Evolutionary conservation across 208 protist genomes (phyloP).

Genomic region (Borovskyia barvae): DNA sequence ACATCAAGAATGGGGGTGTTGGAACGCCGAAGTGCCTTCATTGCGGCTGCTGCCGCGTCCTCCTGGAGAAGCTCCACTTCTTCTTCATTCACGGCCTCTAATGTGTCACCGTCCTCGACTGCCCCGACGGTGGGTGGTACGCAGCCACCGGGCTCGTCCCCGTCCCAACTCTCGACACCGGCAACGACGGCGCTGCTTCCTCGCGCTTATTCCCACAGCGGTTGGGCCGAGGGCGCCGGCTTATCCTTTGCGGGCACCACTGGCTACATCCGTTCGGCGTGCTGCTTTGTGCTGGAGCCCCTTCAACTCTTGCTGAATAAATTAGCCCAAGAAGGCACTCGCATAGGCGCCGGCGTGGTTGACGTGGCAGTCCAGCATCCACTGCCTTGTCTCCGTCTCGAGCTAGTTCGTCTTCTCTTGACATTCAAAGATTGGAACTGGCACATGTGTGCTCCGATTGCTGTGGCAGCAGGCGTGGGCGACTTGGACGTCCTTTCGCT

Average conservation of each 20-base stretch:
- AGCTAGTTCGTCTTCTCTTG: constrained; percentile 27
- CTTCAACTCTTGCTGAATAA: constrained; percentile 1
- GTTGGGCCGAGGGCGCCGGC: neutral
- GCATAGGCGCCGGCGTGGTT: constrained; percentile 26
- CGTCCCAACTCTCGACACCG: neutral
- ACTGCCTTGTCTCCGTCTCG: constrained; percentile 15
- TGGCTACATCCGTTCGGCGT: constrained; percentile 8
- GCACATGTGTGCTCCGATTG: constrained; percentile 38
- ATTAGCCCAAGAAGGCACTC: neutral
- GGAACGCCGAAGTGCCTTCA: constrained; percentile 4
- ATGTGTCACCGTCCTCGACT: neutral
- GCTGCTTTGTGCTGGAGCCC: constrained; percentile 11
- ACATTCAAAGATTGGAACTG: constrained; percentile 25
- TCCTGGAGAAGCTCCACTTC: neutral
- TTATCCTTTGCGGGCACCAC: neutral
- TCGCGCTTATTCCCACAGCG: neutral
- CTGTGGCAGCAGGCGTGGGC: constrained; percentile 33
- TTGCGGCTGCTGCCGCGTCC: neutral
- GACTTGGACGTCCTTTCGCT: constrained; percentile 23
- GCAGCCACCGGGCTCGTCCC: neutral
- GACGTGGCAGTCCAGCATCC: constrained; percentile 46
- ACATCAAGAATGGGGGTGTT: constrained; percentile 4
- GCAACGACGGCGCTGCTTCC: neutral
- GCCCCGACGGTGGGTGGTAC: neutral
- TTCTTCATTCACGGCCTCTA: neutral